Conservation (phyloP, 805 yeast genomes). For the Middelhovenomyces tepae region DNA sequence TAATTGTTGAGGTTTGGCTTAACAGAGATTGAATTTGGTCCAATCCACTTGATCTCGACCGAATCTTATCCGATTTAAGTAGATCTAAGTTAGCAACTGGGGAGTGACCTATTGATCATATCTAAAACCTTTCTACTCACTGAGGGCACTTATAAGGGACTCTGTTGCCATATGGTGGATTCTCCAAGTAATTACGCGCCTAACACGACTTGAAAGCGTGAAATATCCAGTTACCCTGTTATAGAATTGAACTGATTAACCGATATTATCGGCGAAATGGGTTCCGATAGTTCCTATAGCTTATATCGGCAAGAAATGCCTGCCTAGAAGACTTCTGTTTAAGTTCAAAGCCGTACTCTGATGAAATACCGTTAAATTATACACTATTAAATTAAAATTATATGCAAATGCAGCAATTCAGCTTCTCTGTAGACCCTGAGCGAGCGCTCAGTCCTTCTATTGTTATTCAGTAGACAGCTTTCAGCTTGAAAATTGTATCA, state of each 20-base stretch:
- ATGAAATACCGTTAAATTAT: too few relatives aligned
- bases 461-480: too few relatives aligned
- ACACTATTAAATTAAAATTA: too few relatives aligned
- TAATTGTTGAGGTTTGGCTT: slow-evolving; percentile 1
- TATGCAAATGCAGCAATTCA: too few relatives aligned
- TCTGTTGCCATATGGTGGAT: slow-evolving; percentile 2
- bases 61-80: slow-evolving; percentile 4
- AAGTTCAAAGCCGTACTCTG: too few relatives aligned
- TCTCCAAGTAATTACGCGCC: slow-evolving; percentile 3
- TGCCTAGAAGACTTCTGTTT: too few relatives aligned
- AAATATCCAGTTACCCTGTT: slow-evolving; percentile 4
- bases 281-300: too few relatives aligned
- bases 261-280: slow-evolving; percentile 30
- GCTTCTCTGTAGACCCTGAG: too few relatives aligned
- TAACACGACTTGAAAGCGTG: slow-evolving; percentile 1
- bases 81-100: slow-evolving; percentile 4
- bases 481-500: too few relatives aligned
- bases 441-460: too few relatives aligned
- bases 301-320: too few relatives aligned
- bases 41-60: slow-evolving; percentile 3
- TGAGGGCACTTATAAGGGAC: slow-evolving; percentile 1
- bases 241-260: slow-evolving; percentile 25
- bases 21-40: slow-evolving; percentile 6
- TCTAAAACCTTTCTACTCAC: not conserved
- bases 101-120: too few relatives aligned